These are phyloP conservation scores for Globisporangium okanoganense DNA, from an alignment of 352 stramenopile species.

Conservation along the genomic window DNA sequence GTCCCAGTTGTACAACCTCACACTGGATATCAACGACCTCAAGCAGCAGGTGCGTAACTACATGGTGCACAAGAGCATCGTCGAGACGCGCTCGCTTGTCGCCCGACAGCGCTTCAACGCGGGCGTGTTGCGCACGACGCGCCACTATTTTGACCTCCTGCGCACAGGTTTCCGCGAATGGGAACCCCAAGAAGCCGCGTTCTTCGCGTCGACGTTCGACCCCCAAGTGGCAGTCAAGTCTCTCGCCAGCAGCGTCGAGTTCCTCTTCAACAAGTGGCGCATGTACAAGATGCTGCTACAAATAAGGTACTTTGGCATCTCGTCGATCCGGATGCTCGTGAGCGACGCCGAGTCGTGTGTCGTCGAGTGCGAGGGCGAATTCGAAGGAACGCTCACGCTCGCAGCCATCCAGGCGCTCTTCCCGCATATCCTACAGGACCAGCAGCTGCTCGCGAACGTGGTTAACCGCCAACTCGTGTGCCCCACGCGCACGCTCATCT, in stretches of 20 bases:
- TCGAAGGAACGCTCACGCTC: conserved; percentile 12
- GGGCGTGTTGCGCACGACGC: conserved; percentile 8
- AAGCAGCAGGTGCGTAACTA: conserved; percentile 14
- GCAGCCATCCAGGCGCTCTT: conserved; percentile 13
- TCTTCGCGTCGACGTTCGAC: conserved; percentile 21
- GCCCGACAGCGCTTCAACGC: neutral
- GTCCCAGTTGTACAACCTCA: conserved; percentile 14
- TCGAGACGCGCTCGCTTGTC: conserved; percentile 4
- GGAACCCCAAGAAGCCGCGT: conserved; percentile 14
- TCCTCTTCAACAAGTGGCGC: conserved; percentile 42
- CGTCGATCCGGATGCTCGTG: conserved; percentile 21
- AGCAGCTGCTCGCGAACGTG: conserved; percentile 1
- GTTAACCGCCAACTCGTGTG: conserved; percentile 13
- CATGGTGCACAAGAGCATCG: neutral
- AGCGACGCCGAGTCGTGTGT: conserved; percentile 3
- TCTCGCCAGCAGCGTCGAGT: conserved; percentile 8
- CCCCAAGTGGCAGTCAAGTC: conserved; percentile 21
- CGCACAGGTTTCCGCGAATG: conserved; percentile 15
- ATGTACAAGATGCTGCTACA: conserved; percentile 42
- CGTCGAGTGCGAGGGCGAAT: conserved; percentile 8
- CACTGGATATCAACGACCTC: conserved; percentile 13
- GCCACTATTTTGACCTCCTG: conserved; percentile 37
- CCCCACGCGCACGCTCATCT: conserved; percentile 21
- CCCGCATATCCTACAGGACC: conserved; percentile 1
- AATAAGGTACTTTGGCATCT: conserved; percentile 17